phyloP scores from a whole-genome alignment of 257 asterid species.

The Fraxinus excelsior region DNA sequence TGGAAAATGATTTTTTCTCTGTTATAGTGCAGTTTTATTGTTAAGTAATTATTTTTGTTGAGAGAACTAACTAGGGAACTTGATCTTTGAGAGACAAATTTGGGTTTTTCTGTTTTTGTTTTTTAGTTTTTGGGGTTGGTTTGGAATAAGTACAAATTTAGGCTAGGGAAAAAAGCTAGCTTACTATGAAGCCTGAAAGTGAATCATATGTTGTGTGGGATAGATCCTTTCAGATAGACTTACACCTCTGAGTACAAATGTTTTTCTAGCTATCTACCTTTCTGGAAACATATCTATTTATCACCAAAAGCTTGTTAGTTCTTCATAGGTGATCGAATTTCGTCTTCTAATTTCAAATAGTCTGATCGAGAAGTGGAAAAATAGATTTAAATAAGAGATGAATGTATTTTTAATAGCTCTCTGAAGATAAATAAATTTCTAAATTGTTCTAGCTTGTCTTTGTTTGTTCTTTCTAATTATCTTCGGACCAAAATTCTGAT shows the following conservation, averaged over 20 bases:
- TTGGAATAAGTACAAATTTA: background rate
- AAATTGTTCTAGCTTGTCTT: background rate
- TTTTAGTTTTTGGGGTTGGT: background rate
- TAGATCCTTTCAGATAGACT: background rate
- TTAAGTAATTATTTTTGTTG: background rate
- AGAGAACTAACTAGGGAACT: background rate
- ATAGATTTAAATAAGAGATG: background rate
- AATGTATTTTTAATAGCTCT: background rate
- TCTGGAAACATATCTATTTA: background rate
- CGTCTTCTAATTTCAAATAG: background rate
- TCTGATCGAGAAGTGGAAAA: background rate
- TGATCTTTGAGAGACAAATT: background rate
- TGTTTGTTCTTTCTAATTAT: background rate
- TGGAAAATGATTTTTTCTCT: slow-evolving; percentile 6
- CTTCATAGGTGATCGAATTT: background rate
- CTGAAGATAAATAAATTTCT: background rate
- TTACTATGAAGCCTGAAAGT: background rate
- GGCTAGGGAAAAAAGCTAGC: background rate
- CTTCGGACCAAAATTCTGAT: background rate
- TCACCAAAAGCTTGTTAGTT: slow-evolving; percentile 5
- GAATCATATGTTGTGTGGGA: background rate
- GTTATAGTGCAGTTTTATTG: background rate
- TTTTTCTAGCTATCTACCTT: background rate
- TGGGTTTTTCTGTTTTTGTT: background rate
- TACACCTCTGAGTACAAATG: background rate